Evolutionary conservation across 495 filamentous ascomycete genomes (phyloP).

Genomic region (Aspergillus ellipticus): DNA sequence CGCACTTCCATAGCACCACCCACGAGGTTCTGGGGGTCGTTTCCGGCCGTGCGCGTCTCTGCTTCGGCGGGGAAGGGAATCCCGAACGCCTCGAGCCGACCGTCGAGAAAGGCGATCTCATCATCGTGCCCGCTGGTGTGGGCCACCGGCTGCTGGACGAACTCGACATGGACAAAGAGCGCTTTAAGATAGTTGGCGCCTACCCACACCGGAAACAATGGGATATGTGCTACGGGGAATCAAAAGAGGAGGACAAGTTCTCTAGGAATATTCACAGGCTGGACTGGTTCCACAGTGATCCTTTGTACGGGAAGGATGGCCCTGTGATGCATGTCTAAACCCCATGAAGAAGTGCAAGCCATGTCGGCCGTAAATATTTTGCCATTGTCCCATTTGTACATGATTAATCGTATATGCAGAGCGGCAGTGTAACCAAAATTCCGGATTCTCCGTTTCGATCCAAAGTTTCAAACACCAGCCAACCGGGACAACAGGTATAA

Average conservation of each 20-base stretch:
- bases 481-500: constrained; percentile 5
- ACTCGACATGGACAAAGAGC: constrained; percentile 31
- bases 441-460: background rate
- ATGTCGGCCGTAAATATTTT: background rate
- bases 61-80: constrained; percentile 65
- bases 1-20: constrained; percentile 63
- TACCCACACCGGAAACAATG: constrained; percentile 57
- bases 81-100: constrained; percentile 50
- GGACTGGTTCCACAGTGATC: constrained; percentile 57
- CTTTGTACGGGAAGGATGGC: constrained; percentile 56
- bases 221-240: constrained; percentile 68
- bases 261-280: constrained; percentile 38
- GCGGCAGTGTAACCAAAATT: constrained; percentile 8
- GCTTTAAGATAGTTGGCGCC: constrained; percentile 63
- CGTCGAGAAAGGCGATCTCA: constrained; percentile 58
- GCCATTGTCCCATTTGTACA: constrained; percentile 8
- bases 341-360: background rate
- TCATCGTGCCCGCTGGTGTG: constrained; percentile 65
- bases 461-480: background rate
- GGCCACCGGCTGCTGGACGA: constrained; percentile 60
- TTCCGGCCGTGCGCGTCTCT: constrained; percentile 55
- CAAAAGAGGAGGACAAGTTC: constrained; percentile 49
- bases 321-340: constrained; percentile 41
- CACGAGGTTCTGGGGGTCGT: constrained; percentile 65
- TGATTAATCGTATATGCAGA: constrained; percentile 14